A percentile compares a stretch with the other conserved stretches of the same genome.
phyloP scores from a whole-genome alignment of 768 basidiomycete species.

The Termitomyces titanicus region DNA sequence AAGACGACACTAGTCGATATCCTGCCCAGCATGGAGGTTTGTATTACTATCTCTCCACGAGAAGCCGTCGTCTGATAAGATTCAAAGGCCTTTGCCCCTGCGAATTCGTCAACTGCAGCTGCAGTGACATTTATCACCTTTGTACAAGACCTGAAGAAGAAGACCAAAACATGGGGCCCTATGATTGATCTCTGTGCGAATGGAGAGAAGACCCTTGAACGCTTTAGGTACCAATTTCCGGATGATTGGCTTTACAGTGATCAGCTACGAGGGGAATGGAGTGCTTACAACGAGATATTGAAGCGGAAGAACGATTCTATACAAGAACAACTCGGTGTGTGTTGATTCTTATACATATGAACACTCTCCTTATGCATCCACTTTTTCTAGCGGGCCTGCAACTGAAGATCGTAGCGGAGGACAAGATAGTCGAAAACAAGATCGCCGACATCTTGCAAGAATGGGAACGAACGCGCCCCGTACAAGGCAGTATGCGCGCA shows the following conservation, averaged over 20 bases:
- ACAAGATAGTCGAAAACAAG: conserved; percentile 96
- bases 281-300: conserved; percentile 95
- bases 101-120: conserved; percentile 92
- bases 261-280: conserved; percentile 97
- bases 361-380: not conserved
- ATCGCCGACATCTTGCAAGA: conserved; percentile 87
- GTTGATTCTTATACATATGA: not conserved
- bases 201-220: conserved; percentile 96
- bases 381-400: conserved; percentile 79
- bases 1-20: conserved; percentile 6
- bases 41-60: conserved; percentile 3
- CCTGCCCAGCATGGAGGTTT: conserved; percentile 25
- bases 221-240: conserved; percentile 95
- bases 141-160: conserved; percentile 97
- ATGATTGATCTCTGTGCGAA: conserved; percentile 93
- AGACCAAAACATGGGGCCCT: conserved; percentile 94
- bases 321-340: conserved; percentile 92
- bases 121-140: conserved; percentile 99
- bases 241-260: conserved; percentile 99
- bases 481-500: conserved; percentile 94
- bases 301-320: conserved; percentile 98
- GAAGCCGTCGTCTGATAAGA: conserved; percentile 6
- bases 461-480: conserved; percentile 95
- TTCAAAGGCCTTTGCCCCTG: conserved; percentile 61
- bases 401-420: conserved; percentile 98